Base-by-base conservation (phyloP, 805 yeast species). In the Ogataea siamensis region DNA sequence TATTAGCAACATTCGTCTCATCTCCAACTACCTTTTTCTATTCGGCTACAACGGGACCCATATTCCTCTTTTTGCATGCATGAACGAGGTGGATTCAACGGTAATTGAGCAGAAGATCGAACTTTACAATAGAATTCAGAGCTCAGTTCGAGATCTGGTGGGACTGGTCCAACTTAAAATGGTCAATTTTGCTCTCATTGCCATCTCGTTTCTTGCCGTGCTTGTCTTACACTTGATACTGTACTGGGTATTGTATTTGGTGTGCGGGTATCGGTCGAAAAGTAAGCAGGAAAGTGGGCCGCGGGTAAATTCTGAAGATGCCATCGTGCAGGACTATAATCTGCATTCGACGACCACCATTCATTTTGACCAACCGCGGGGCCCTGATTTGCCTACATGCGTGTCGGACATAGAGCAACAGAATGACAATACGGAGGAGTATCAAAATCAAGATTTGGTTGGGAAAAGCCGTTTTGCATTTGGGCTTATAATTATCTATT, bases 1-100 rank as follows among this genome's bases (percentile, higher is more conserved):
- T 16, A n/a, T 28, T 19, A 32, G 38, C 26, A 42, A 41, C 20
- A 30, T 51, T 7, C 43, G 54, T n/a, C 26, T 50, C 15, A 33
- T 51, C 5, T 17, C 57, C 2, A 53, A 51, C 28, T 53, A 51
- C 33, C 25, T 53, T 21, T 53, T 45, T 27, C 34, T 53, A 3
- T 44, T 53, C 37, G 53, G 54, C 16, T 45, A 26, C 33, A 40
- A 49, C 16, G 57, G 57, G 3, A 37, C 47, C 5, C 43, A 49
- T 25, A 34, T 52, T 5, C 40, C 50, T 7, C 34, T 48, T 7
- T 43, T 48, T 32, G 25, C 43, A 10, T 28, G 38, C 6, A 42
- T 42, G 13, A 7, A 41, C 7, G 45, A 47, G 6, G 15, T 39
- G 6, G 50, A 43, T 24, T 17, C 33, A 8, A 19, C 19, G 8